Base-by-base conservation (phyloP, 768 basidiomycete genomes). In the Gymnopilus junonius region DNA sequence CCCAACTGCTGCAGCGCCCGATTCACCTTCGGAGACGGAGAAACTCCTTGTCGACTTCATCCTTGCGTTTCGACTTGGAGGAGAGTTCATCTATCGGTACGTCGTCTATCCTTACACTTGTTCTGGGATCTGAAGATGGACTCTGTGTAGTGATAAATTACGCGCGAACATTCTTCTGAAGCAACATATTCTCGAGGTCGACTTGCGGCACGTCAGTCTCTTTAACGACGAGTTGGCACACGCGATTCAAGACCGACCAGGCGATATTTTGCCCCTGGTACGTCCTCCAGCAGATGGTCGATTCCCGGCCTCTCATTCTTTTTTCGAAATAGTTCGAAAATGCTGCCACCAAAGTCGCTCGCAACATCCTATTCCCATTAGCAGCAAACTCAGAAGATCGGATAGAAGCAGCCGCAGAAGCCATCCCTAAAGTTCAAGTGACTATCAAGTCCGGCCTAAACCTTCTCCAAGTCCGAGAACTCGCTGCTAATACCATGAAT, bases 211-310 rank as follows among this genome's bases (percentile, higher is more conserved):
- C 77, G 72, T 92, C 65, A 77, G 87, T 75, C 79, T 95, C 29
- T 99, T 91, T 81, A 95, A 97, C 68, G 96, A 98, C 70, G 95
- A 97, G 71, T 82, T 99, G 35, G 95, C 94, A 1, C 93, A 96
- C 74, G 87, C 87, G 21, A 88, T 98, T 58, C 94, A 97, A 75
- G 92, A 94, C 67, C 82, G 84, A 69, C 97, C 97, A 17, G 89
- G 91, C 5, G 97, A 98, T 65, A 85, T 95, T 39, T 78, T 99
- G 56, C 95, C 95, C 50, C 75, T 96, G 68, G 96, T 97, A 62
- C 65, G 88, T 79, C 25, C 43, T n/a, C 3, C 23, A 2, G 17
- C 31, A 45, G 20, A 20, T 32, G 11, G 42, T 23, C 20, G 25
- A 25, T 53, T 27, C 31, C 39, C n/a, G n/a, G n/a, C n/a, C n/a